Base-by-base conservation (phyloP, 805 yeast species). In the Candida yuanshanica region DNA sequence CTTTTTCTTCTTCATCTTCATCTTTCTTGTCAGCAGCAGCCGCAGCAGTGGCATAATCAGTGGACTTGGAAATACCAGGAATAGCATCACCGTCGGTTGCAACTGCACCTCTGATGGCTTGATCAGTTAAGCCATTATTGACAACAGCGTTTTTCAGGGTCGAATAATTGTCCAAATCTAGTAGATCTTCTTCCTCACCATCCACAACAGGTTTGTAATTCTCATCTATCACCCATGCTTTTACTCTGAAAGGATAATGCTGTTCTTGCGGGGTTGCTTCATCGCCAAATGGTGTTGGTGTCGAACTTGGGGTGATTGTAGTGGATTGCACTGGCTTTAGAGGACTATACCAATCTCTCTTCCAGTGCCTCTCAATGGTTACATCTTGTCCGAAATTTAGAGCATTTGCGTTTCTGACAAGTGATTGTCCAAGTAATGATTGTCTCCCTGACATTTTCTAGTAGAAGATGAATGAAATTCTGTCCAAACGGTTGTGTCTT, bases 61-160 rank as follows among this genome's bases (percentile, higher is more conserved):
- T 43, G 17, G 44, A 35, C 42, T 60, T 59, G 0, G 69, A 58
- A 16, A 72, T 60, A 4, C 77, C 75, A 3, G 75, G 71, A 46
- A 70, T 68, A 1, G 74, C 60, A 35, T 64, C 62, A 37, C 66
- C 74, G 20, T 62, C 63, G 17, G 58, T 60, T 8, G 75, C 76
- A 6, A 73, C 79, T 6, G 81, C 80, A 11, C 77, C 81, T 52
- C 79, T 65, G 33, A 74, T 73, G 42, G 73, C 79, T 22, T 64
- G 70, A 31, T 66, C 72, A 4, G 70, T 63, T 17, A 73, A 56
- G 7, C 62, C 66, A 27, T 52, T 58, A 3, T 39, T 7, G 14
- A 35, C 29, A 4, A 47, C 41, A 5, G 41, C 48, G 7, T 29
- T 40, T 36, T 55, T 52, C 60, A 35, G 56, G 46, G 50, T 60